Percentiles rank a stretch among this genome's conserved stretches.
Evolutionary conservation across 495 filamentous ascomycete genomes (phyloP).

Genomic region (Parmelia sp.): DNA sequence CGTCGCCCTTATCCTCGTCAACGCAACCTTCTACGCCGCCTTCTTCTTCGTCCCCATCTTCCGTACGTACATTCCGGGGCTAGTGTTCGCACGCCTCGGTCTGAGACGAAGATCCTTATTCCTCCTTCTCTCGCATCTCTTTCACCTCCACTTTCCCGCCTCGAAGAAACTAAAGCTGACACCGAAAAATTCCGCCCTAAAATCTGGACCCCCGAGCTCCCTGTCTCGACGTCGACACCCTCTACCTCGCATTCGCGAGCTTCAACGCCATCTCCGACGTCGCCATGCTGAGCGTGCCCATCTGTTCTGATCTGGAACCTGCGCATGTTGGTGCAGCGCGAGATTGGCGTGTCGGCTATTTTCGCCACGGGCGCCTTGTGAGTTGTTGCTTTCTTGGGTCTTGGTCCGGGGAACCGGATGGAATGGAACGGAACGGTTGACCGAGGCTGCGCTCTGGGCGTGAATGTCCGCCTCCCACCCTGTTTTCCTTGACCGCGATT

Average conservation of each 20-base stretch:
- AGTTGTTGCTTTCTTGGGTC: background rate
- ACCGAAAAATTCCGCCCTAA: constrained; percentile 22
- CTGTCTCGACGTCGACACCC: constrained; percentile 19
- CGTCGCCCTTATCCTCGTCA: constrained; percentile 21
- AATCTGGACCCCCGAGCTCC: constrained; percentile 17
- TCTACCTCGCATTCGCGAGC: constrained; percentile 11
- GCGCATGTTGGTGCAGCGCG: constrained; percentile 22
- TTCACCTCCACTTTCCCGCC: no score
- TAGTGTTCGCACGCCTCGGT: no score
- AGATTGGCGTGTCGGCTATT: constrained; percentile 14
- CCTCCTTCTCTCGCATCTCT: no score
- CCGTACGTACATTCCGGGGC: no score
- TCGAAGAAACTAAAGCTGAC: no score
- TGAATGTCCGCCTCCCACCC: background rate
- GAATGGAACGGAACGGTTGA: constrained; percentile 9
- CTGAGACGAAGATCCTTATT: no score
- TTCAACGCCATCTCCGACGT: constrained; percentile 22
- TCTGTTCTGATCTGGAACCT: constrained; percentile 23
- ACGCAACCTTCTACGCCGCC: constrained; percentile 14
- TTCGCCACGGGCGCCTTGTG: constrained; percentile 19
- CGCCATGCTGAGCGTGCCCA: constrained; percentile 19
- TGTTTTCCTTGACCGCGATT: background rate
- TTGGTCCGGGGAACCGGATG: constrained; percentile 13
- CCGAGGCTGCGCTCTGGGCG: constrained; percentile 20
- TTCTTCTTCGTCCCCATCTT: constrained; percentile 25